These are phyloP conservation scores for Tolypocladium paradoxum DNA, from an alignment of 2,329 filamentous ascomycete genomes.

Conservation along the genomic window DNA sequence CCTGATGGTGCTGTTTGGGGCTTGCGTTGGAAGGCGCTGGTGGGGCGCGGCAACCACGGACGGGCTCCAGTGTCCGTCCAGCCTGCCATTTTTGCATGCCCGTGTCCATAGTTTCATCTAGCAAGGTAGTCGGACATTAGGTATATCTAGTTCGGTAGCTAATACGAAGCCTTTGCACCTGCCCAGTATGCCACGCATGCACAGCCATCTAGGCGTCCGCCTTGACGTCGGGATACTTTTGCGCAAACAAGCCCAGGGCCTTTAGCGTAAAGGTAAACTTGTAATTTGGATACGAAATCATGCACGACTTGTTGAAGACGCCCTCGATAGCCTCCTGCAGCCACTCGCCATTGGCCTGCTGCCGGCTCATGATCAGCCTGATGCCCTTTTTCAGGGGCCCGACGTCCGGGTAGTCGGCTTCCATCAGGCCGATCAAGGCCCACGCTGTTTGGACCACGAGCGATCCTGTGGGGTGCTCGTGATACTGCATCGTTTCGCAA, in stretches of 20 bases:
- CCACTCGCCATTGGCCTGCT: conserved; percentile 89
- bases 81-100: too few species aligned
- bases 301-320: conserved; percentile 98
- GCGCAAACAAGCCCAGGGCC: conserved; percentile 81
- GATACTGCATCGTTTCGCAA: conserved; percentile 67
- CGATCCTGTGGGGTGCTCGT: conserved; percentile 61
- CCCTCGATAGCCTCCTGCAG: conserved; percentile 91
- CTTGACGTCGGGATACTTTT: conserved; percentile 55
- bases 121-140: background rate
- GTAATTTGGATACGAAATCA: conserved; percentile 99
- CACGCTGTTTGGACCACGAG: conserved; percentile 94
- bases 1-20: background rate
- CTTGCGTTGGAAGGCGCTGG: background rate
- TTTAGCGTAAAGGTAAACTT: conserved; percentile 95
- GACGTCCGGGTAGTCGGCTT: conserved; percentile 69
- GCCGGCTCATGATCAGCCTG: conserved; percentile 71
- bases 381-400: conserved; percentile 64
- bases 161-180: background rate
- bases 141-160: background rate
- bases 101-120: background rate
- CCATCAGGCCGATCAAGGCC: conserved; percentile 72
- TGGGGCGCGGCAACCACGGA: background rate
- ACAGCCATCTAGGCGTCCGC: conserved; percentile 18
- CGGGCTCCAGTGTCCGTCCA: background rate
- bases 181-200: background rate